These are phyloP conservation scores for Cyberlindnera meyerae DNA, from an alignment of 805 yeast species.

Conservation along the genomic window DNA sequence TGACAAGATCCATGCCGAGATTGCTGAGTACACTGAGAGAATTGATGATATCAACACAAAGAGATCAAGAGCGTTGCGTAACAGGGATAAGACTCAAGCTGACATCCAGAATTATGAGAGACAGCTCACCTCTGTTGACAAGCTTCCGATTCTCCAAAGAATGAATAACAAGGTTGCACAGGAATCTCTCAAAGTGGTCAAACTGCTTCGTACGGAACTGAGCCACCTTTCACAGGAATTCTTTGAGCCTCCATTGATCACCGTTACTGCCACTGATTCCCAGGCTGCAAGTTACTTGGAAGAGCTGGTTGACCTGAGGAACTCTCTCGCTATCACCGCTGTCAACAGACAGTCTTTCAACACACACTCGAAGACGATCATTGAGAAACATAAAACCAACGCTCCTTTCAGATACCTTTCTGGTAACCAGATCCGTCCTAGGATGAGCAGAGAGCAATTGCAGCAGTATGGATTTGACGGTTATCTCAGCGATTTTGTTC, in stretches of 20 bases:
- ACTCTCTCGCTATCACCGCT: constrained; percentile 62
- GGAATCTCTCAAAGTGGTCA: constrained; percentile 34
- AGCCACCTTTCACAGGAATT: constrained; percentile 38
- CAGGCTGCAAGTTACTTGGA: constrained; percentile 53
- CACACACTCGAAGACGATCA: constrained; percentile 37
- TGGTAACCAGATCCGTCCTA: constrained; percentile 17
- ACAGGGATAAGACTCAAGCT: too few species aligned
- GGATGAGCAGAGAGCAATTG: constrained; percentile 33
- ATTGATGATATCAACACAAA: constrained; percentile 36
- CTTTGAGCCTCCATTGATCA: constrained; percentile 71
- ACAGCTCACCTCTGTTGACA: constrained; percentile 42
- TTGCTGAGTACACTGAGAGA: constrained; percentile 32
- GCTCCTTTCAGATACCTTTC: constrained; percentile 54
- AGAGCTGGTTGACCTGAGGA: constrained; percentile 46
- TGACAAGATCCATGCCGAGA: constrained; percentile 26
- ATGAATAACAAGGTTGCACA: constrained; percentile 8
- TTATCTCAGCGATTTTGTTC: constrained; percentile 60
- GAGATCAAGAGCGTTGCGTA: too few species aligned
- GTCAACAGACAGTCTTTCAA: constrained; percentile 45
- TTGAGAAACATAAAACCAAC: constrained; percentile 33
- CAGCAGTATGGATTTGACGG: constrained; percentile 70
- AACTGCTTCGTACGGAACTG: constrained; percentile 34
- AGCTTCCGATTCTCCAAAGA: constrained; percentile 41
- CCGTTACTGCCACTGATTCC: constrained; percentile 49
- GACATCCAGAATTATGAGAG: constrained; percentile 20